These are phyloP conservation scores for Monosporascus sp. DNA, from an alignment of 2,329 filamentous ascomycete species.

Conservation along the genomic window DNA sequence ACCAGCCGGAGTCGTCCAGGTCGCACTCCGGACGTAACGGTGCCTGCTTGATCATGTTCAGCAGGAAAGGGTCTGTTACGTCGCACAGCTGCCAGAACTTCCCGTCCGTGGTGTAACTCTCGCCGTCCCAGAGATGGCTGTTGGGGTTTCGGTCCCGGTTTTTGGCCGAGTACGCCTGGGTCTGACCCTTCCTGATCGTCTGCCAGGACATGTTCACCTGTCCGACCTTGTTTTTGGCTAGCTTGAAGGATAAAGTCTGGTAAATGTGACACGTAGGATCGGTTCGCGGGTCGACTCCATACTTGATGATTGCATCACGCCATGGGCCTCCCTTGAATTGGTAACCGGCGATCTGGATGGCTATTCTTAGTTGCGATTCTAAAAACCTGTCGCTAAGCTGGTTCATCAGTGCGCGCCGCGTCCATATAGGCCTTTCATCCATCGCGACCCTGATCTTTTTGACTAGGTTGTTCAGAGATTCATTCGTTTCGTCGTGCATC, in stretches of 20 bases:
- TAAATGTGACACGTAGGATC: conserved; percentile 75
- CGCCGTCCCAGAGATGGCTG: conserved; percentile 79
- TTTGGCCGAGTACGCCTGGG: conserved; percentile 31
- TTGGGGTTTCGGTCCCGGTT: conserved; percentile 27
- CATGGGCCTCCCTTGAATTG: conserved; percentile 91
- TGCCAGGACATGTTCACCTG: conserved; percentile 45
- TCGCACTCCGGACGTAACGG: conserved; percentile 56
- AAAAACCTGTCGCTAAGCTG: conserved; percentile 49
- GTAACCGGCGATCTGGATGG: conserved; percentile 80
- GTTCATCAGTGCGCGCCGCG: conserved; percentile 75
- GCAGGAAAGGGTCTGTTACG: conserved; percentile 73
- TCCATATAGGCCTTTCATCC: conserved; percentile 75
- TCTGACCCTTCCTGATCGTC: conserved; percentile 38
- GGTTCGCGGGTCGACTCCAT: conserved; percentile 78
- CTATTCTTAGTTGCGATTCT: conserved; percentile 61
- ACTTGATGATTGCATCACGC: conserved; percentile 79
- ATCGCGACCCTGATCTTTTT: conserved; percentile 60
- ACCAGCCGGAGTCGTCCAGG: conserved; percentile 70
- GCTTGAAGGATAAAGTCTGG: conserved; percentile 83
- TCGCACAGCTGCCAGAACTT: conserved; percentile 96
- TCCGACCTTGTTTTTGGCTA: conserved; percentile 48
- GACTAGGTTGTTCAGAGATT: conserved; percentile 59
- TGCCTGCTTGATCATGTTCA: conserved; percentile 57
- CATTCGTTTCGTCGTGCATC: conserved; percentile 54
- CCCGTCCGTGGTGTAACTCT: conserved; percentile 67